A percentile compares a stretch with the other conserved stretches of the same genome.
Evolutionary conservation across 2,329 filamentous ascomycete species (phyloP).

Genomic region (Penicillium rolfsii): DNA sequence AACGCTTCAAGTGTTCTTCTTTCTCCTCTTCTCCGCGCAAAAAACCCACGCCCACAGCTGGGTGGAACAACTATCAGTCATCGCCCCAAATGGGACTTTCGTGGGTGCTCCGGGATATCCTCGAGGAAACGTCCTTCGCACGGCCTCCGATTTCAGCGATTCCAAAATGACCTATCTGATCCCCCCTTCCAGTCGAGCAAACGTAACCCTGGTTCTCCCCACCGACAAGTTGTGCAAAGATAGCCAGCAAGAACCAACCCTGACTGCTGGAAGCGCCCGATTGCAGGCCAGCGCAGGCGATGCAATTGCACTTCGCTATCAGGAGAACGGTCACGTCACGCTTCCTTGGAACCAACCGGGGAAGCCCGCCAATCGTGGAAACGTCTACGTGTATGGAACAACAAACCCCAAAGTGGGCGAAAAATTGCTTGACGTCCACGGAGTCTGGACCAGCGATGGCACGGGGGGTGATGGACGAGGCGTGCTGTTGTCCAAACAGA

Average conservation of each 20-base stretch:
- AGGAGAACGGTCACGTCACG: constrained; percentile 78
- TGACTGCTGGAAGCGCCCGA: constrained; percentile 63
- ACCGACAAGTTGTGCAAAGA: constrained; percentile 66
- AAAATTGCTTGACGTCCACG: constrained; percentile 66
- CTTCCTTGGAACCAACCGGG: constrained; percentile 58
- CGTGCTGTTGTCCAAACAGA: constrained; percentile 71
- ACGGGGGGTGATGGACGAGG: constrained; percentile 80
- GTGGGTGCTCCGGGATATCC: constrained; percentile 71
- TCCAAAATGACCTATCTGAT: constrained; percentile 65
- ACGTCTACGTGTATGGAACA: constrained; percentile 76
- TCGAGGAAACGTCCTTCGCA: constrained; percentile 69
- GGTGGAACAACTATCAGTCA: constrained; percentile 74
- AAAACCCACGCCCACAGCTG: constrained; percentile 68
- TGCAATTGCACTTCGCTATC: constrained; percentile 67
- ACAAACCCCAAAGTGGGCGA: constrained; percentile 61
- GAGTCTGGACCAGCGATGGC: constrained; percentile 77
- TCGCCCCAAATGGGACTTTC: constrained; percentile 74
- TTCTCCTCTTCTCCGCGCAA: constrained; percentile 25
- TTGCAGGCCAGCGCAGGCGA: constrained; percentile 65
- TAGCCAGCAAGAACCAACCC: constrained; percentile 62
- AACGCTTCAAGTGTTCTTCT: constrained; percentile 33
- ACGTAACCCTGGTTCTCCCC: constrained; percentile 53
- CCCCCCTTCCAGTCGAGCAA: constrained; percentile 56
- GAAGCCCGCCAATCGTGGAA: constrained; percentile 69
- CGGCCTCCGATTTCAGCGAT: constrained; percentile 60